These are phyloP conservation scores for Maudiozyma pseudohumilis DNA, from an alignment of 805 yeast species.

Conservation along the genomic window DNA sequence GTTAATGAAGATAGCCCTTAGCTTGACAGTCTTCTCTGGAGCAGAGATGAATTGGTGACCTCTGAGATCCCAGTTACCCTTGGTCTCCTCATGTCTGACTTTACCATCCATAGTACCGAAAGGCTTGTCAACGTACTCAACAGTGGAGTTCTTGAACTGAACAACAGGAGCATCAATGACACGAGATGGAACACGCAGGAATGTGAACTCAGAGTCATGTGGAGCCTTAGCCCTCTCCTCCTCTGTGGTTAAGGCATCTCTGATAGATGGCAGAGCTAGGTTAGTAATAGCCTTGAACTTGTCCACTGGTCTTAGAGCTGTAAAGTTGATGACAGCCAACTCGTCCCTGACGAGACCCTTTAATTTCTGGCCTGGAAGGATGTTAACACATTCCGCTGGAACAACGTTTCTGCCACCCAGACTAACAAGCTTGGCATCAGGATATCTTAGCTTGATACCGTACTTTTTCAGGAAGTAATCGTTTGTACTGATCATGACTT, in stretches of 20 bases:
- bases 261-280: slow-evolving; percentile 15
- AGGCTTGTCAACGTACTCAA: slow-evolving; percentile 10
- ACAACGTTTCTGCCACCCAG: slow-evolving; percentile 14
- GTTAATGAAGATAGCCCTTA: slow-evolving; percentile 14
- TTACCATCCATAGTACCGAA: slow-evolving; percentile 9
- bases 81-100: slow-evolving; percentile 9
- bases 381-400: slow-evolving; percentile 17
- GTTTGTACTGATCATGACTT: slow-evolving; percentile 8
- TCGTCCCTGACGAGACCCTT: slow-evolving; percentile 14
- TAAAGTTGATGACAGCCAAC: slow-evolving; percentile 12
- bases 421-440: slow-evolving; percentile 13
- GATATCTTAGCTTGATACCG: slow-evolving; percentile 13
- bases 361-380: slow-evolving; percentile 18
- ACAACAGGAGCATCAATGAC: slow-evolving; percentile 19
- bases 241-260: slow-evolving; percentile 8
- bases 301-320: slow-evolving; percentile 16
- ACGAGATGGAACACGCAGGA: slow-evolving; percentile 18
- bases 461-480: slow-evolving; percentile 13
- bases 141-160: slow-evolving; percentile 8
- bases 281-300: slow-evolving; percentile 13
- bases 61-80: slow-evolving; percentile 16
- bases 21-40: slow-evolving; percentile 5
- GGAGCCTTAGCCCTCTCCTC: slow-evolving; percentile 6
- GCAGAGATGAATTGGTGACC: slow-evolving; percentile 11
- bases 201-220: slow-evolving; percentile 6